A percentile compares a stretch with the other conserved stretches of the same genome.
Evolutionary conservation across 176 grass and related monocot species (phyloP).

Genomic region (Cenchrus purpureus): DNA sequence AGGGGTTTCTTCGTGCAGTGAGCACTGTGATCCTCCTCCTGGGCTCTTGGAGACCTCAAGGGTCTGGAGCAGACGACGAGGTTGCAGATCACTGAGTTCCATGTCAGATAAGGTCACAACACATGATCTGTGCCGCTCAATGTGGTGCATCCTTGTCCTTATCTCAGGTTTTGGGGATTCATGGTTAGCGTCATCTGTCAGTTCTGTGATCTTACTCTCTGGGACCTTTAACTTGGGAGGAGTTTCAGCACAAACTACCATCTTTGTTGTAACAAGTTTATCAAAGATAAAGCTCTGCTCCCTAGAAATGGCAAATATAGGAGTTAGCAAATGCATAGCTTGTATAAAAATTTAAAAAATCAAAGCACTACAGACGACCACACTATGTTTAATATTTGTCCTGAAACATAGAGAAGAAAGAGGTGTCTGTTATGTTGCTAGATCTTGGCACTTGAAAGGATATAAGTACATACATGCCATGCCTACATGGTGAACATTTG

Average conservation of each 20-base stretch:
- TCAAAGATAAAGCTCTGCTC: slow-evolving; percentile 21
- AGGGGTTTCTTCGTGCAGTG: slow-evolving; percentile 39
- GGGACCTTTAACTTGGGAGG: background rate
- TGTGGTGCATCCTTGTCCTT: slow-evolving; percentile 45
- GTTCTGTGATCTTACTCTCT: slow-evolving; percentile 33
- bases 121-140: slow-evolving; percentile 69
- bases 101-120: slow-evolving; percentile 48
- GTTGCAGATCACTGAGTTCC: slow-evolving; percentile 19
- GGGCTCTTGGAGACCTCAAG: slow-evolving; percentile 45
- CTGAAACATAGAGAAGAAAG: background rate
- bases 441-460: slow-evolving; percentile 10
- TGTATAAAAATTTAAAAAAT: background rate
- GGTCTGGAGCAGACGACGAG: slow-evolving; percentile 26
- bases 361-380: background rate
- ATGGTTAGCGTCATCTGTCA: slow-evolving; percentile 29
- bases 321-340: slow-evolving; percentile 25
- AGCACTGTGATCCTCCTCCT: slow-evolving; percentile 28
- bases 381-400: background rate
- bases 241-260: slow-evolving; percentile 30
- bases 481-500: too few species aligned
- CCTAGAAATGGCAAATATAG: background rate
- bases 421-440: background rate
- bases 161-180: slow-evolving; percentile 56
- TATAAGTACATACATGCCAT: background rate
- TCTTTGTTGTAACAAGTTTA: slow-evolving; percentile 22